phyloP scores from a whole-genome alignment of 2,329 filamentous ascomycete genomes.

The Colletotrichum falcatum region DNA sequence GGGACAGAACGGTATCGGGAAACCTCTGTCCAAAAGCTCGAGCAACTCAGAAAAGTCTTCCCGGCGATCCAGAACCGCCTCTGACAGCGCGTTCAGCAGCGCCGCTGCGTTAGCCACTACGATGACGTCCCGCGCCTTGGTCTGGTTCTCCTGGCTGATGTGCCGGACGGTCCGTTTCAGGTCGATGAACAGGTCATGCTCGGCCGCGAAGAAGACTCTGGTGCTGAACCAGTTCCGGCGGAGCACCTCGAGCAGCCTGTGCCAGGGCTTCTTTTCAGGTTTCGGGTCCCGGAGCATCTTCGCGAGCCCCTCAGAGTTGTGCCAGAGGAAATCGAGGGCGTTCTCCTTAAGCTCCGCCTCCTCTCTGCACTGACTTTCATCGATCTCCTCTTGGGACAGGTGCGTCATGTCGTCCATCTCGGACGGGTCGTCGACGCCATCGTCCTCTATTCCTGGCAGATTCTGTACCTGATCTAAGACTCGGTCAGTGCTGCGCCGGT shows the following conservation, averaged over 20 bases:
- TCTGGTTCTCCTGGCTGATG: constrained; percentile 8
- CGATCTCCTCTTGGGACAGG: constrained; percentile 17
- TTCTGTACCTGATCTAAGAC: not conserved
- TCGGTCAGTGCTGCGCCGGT: not conserved
- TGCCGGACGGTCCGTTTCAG: constrained; percentile 32
- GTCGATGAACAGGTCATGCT: constrained; percentile 47
- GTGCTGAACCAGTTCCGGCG: constrained; percentile 45
- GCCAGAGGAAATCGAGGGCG: constrained; percentile 46
- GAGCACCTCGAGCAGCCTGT: constrained; percentile 17
- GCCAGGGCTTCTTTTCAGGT: constrained; percentile 11
- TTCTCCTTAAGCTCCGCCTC: constrained; percentile 24
- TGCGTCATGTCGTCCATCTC: constrained; percentile 7
- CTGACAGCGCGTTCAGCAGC: constrained; percentile 47
- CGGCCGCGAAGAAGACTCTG: constrained; percentile 44
- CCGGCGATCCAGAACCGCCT: constrained; percentile 20
- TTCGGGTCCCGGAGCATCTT: constrained; percentile 43
- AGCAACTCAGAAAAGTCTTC: constrained; percentile 46
- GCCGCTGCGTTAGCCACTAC: constrained; percentile 52
- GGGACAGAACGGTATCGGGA: constrained; percentile 46
- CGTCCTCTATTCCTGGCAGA: not conserved
- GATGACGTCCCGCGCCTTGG: constrained; percentile 41
- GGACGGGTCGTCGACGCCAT: constrained; percentile 11
- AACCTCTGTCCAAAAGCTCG: constrained; percentile 47
- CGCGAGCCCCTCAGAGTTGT: constrained; percentile 47
- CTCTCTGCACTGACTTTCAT: constrained; percentile 13